Percentiles rank a stretch among this genome's conserved stretches.
Conservation (phyloP, 768 basidiomycete genomes). For the Mycena venus region DNA sequence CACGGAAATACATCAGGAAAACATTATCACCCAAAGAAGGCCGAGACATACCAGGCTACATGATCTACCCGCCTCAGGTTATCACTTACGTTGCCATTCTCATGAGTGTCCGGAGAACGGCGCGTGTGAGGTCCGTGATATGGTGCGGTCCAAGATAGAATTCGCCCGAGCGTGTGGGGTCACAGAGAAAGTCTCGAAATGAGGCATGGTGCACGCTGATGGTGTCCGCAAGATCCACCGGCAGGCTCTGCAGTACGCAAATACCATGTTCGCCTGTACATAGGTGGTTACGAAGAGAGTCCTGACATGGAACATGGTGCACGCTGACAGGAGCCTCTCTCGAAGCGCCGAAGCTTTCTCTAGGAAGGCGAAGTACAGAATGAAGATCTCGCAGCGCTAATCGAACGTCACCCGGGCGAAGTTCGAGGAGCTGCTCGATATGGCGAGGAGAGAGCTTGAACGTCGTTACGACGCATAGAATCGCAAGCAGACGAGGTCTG, state of each 20-base stretch:
- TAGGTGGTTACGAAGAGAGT: too few species aligned
- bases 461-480: neutral
- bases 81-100: neutral
- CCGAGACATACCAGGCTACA: neutral
- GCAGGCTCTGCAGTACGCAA: too few species aligned
- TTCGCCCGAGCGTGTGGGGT: neutral
- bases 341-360: too few species aligned
- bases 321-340: too few species aligned
- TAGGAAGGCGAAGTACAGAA: neutral
- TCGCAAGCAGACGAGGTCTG: neutral
- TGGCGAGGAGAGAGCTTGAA: neutral
- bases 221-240: too few species aligned
- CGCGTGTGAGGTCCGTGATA: neutral
- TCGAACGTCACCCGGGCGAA: neutral
- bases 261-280: too few species aligned
- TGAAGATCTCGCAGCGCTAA: neutral
- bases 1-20: neutral
- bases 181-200: neutral
- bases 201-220: neutral
- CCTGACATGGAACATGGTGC: too few species aligned
- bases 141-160: neutral
- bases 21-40: neutral
- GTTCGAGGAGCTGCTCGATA: neutral
- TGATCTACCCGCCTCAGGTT: too few species aligned
- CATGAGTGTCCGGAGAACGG: neutral